Evolutionary conservation across 148 eudicot genomes (phyloP).

Genomic region (Polygonum aviculare): DNA sequence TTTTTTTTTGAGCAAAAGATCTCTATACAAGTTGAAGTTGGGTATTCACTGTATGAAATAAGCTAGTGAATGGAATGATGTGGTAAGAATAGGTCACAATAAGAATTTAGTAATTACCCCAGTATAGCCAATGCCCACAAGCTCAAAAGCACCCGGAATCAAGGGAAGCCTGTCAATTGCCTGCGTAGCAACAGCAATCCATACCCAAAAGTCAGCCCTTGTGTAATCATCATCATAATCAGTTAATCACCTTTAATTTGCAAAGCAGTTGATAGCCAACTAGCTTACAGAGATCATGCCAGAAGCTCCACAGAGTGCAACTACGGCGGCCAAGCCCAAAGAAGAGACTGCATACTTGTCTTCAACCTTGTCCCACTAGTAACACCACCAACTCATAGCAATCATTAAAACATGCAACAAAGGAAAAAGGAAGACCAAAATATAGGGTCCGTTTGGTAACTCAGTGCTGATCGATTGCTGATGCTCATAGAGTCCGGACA

Average conservation of each 20-base stretch:
- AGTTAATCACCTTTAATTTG: not conserved
- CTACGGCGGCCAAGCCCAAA: slow-evolving; percentile 55
- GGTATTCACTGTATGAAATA: no score
- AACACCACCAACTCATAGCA: not conserved
- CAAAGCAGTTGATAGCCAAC: not conserved
- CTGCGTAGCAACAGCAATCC: slow-evolving; percentile 19
- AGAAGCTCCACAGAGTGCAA: slow-evolving; percentile 51
- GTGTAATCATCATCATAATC: not conserved
- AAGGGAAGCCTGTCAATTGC: slow-evolving; percentile 93
- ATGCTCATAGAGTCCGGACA: no score
- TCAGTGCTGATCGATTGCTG: no score
- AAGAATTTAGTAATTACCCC: slow-evolving; percentile 42
- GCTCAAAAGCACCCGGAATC: slow-evolving; percentile 78
- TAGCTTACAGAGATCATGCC: slow-evolving; percentile 67
- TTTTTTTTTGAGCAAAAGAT: no score
- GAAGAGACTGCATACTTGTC: slow-evolving; percentile 91
- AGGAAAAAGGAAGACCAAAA: no score
- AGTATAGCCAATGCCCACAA: slow-evolving; percentile 94
- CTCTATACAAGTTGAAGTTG: no score
- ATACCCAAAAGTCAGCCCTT: no score
- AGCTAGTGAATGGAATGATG: no score
- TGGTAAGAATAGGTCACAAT: no score
- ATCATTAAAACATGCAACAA: not conserved
- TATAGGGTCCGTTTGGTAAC: no score
- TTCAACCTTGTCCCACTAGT: slow-evolving; percentile 92